Evolutionary conservation across 495 filamentous ascomycete genomes (phyloP).

Genomic region (Penicillium pulvis): DNA sequence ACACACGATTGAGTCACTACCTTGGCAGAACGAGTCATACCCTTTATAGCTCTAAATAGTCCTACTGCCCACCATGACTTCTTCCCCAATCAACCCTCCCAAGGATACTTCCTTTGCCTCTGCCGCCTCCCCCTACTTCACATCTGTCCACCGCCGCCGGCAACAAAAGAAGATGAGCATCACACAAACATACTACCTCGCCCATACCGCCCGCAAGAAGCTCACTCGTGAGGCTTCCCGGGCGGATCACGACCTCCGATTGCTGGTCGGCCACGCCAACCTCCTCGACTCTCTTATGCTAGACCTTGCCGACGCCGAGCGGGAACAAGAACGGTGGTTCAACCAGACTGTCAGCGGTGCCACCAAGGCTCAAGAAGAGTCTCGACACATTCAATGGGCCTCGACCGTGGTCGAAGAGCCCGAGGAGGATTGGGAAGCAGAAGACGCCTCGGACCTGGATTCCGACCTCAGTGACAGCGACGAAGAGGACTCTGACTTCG

Average conservation of each 20-base stretch:
- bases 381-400: conserved; percentile 84
- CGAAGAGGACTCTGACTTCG: conserved; percentile 55
- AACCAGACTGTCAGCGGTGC: conserved; percentile 88
- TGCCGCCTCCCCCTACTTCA: conserved; percentile 34
- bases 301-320: conserved; percentile 90
- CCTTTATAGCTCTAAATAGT: conserved; percentile 27
- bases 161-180: conserved; percentile 87
- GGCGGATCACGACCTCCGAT: conserved; percentile 89
- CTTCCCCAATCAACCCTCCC: conserved; percentile 10
- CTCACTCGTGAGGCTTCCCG: conserved; percentile 87
- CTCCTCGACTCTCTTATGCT: conserved; percentile 95
- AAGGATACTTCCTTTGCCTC: conserved; percentile 28
- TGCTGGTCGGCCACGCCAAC: conserved; percentile 96
- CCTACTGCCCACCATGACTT: conserved; percentile 28
- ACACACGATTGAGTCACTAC: conserved; percentile 35
- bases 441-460: conserved; percentile 58
- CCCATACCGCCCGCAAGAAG: conserved; percentile 94
- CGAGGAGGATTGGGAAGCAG: conserved; percentile 68
- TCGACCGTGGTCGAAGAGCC: conserved; percentile 74
- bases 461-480: conserved; percentile 62
- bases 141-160: conserved; percentile 38
- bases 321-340: conserved; percentile 97
- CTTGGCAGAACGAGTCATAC: conserved; percentile 36
- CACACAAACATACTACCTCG: conserved; percentile 96
- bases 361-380: conserved; percentile 51